Evolutionary conservation across 208 protist species (phyloP), one percentile per base, ranked within the genome.

Genomic region (Endotrypanum monterogeii): DNA sequence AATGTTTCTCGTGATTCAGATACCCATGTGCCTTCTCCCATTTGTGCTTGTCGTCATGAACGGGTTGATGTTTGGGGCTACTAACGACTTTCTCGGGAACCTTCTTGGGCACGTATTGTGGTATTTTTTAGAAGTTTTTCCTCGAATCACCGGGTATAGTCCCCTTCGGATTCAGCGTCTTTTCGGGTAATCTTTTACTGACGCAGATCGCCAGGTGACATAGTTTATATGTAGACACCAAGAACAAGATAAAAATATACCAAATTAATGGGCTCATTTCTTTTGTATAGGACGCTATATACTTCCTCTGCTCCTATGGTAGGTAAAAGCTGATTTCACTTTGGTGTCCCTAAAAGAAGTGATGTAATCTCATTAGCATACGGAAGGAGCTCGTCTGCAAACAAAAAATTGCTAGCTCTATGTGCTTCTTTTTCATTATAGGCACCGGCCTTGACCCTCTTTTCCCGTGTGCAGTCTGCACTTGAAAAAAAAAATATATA

Each of bases 121-220:
- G 87, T 97, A 91, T 67, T 61, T 95, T 18, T 70, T 94, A 11
- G 90, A 95, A 55, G 86, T 97, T n/a, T 92, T 97, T 76, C 93
- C 93, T 23, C 87, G 88, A 48, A 97, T 97, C 60, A 94, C 90
- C 25, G 90, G 85, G 6, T 32, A 91, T 20, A 73, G 87, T 35
- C 83, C 82, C 12, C 79, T 96, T 41, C 79, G 83, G 37, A 37
- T 94, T 7, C 87, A 94, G 56, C 55, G 79, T 28, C 44, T 71
- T 11, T 83, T 90, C 48, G 69, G 82, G 30, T 51, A 71, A 25
- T 44, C 81, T 1, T 78, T 86, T 37, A 30, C 55, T 39, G 35
- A 57, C n/a, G 56, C 46, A 3, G 72, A 39, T 30, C 57, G 58
- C 9, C 63, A 71, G 28, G 51, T 57, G 0, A 35, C 51, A 35